Evolutionary conservation across 164 flowering plant species (phyloP).

Genomic region (Aristolochia fimbriata): DNA sequence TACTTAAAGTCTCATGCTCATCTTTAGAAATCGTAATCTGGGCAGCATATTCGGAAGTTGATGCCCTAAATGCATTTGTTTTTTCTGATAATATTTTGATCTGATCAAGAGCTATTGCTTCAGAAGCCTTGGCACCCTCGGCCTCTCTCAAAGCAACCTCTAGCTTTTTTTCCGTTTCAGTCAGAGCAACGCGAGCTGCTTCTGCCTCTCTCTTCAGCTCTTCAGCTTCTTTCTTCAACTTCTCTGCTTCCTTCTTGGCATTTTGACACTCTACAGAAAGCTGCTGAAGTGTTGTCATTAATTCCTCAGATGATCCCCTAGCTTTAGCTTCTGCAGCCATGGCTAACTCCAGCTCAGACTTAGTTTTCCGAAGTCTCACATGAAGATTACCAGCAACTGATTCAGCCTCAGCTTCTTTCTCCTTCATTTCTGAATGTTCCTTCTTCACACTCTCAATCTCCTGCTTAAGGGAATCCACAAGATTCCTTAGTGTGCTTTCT

Average conservation of each 20-base stretch:
- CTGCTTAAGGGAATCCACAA: conserved; percentile 58
- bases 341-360: conserved; percentile 66
- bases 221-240: conserved; percentile 48
- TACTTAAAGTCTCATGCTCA: conserved; percentile 61
- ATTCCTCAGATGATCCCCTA: conserved; percentile 56
- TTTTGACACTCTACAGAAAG: conserved; percentile 47
- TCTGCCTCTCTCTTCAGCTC: conserved; percentile 58
- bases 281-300: conserved; percentile 50
- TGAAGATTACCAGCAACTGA: conserved; percentile 63
- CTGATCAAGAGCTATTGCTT: conserved; percentile 50
- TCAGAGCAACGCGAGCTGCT: conserved; percentile 30
- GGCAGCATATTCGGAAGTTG: conserved; percentile 58
- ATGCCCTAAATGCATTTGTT: conserved; percentile 57
- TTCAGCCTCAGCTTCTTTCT: conserved; percentile 78
- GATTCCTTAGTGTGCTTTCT: conserved; percentile 41
- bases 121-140: conserved; percentile 80
- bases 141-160: conserved; percentile 53
- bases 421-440: conserved; percentile 62
- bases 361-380: conserved; percentile 55
- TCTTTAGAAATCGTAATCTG: conserved; percentile 65
- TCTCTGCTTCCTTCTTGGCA: conserved; percentile 51
- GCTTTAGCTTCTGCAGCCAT: conserved; percentile 44
- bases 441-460: conserved; percentile 68
- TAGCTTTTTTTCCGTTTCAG: conserved; percentile 56
- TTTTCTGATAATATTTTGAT: conserved; percentile 54